Evolutionary conservation across 805 yeast species (phyloP), one percentile per base, ranked within the genome.

Genomic region (Blastobotrys terrestris): DNA sequence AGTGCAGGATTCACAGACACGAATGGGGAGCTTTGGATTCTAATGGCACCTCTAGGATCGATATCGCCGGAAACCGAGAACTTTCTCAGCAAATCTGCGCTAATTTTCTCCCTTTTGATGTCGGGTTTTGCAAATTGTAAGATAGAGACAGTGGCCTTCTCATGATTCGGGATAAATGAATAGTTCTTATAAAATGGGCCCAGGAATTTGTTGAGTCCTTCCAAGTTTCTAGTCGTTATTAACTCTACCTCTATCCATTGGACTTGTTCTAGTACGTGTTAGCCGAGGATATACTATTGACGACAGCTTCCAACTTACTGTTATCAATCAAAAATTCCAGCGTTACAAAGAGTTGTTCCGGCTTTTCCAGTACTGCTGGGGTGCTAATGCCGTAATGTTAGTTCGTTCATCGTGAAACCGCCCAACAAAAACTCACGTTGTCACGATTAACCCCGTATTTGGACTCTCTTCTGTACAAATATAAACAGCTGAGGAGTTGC

Each of bases 1-100:
- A 69, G 53, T 2, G 69, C 66, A 3, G 69, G 61, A 55, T 69
- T 67, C 43, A 63, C 62, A 7, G 62, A 53, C 7, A 67, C 68
- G 49, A 67, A 68, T 7, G 72, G 72, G 15, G 67, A 59, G 55
- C 67, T 63, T 22, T 46, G 55, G 26, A 65, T 52, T 7, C 42
- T 49, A 13, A 59, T 48, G 14, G 18, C 21, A 2, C 20, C 35
- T 26, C n/a, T 3, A 15, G 44, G 44, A 8, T 15, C 18, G 5
- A 41, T 18, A 15, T 15, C 44, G 19, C 20, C 7, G 44, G 19
- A 41, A 15, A 18, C 20, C 18, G 44, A 15, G 20, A 41, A 15
- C 19, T 41, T 8, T 11, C 8, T 5, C 20, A 41, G 44, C 7
- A 15, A 16, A 18, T 5, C 18, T 4, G 44, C 44, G 3, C 19